Evolutionary conservation across 805 yeast species (phyloP).

Genomic region (Maudiozyma serrabonitensis): DNA sequence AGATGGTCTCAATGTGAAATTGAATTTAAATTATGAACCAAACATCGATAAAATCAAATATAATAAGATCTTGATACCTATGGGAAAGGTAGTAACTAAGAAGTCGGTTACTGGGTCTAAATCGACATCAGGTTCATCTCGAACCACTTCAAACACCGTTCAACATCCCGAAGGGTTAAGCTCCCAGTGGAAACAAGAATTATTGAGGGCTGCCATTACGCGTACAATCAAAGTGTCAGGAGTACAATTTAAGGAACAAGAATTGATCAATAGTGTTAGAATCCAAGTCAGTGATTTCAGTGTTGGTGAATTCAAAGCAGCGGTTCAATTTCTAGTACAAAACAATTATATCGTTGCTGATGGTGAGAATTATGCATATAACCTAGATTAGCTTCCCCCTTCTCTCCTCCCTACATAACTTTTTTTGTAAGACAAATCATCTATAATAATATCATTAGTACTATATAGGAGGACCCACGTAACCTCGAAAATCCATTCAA

Average conservation of each 20-base stretch:
- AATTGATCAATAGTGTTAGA: conserved; percentile 8
- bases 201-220: conserved; percentile 20
- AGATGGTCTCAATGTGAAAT: conserved; percentile 2
- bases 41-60: conserved; percentile 14
- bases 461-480: no score
- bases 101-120: not conserved
- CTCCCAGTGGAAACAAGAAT: conserved; percentile 22
- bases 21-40: conserved; percentile 18
- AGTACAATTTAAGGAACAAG: conserved; percentile 7
- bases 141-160: not conserved
- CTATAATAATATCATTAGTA: no score
- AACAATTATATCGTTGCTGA: conserved; percentile 4
- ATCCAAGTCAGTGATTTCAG: conserved; percentile 18
- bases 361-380: not conserved
- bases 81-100: not conserved
- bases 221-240: conserved; percentile 16
- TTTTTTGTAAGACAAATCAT: no score
- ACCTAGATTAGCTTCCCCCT: not conserved
- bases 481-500: no score
- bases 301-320: conserved; percentile 28
- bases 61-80: conserved; percentile 10
- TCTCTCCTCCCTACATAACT: not conserved
- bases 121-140: not conserved
- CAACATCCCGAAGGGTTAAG: conserved; percentile 18
- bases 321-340: conserved; percentile 9